Evolutionary conservation across 371 early-diverging fungal genomes (phyloP).

Genomic region (Mortierella sp.): DNA sequence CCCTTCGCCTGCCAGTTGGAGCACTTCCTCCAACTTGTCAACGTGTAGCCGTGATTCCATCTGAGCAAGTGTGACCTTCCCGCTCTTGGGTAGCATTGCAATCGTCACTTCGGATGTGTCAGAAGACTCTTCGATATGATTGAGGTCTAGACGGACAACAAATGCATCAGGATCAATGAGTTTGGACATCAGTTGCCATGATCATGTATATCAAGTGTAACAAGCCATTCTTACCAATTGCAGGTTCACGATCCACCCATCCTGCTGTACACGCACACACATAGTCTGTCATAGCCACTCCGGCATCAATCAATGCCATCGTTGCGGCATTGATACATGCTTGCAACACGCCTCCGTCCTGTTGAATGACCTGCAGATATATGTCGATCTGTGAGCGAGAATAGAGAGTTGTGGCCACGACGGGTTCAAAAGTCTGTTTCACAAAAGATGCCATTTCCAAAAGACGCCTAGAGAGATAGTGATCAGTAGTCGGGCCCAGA

Average conservation of each 20-base stretch:
- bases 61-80: constrained; percentile 83
- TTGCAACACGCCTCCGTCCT: constrained; percentile 91
- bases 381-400: constrained; percentile 94
- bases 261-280: constrained; percentile 96
- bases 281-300: constrained; percentile 96
- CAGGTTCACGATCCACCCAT: constrained; percentile 81
- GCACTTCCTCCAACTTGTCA: constrained; percentile 82
- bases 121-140: constrained; percentile 87
- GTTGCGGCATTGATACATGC: constrained; percentile 94
- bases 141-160: constrained; percentile 71
- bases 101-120: constrained; percentile 92
- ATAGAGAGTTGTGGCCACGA: constrained; percentile 78
- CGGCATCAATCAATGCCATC: constrained; percentile 96
- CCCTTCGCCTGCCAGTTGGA: constrained; percentile 84
- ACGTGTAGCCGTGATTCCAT: constrained; percentile 91
- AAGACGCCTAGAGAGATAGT: constrained; percentile 66
- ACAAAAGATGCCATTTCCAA: constrained; percentile 87
- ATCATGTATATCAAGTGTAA: no score
- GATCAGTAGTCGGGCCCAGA: no score
- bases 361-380: constrained; percentile 90
- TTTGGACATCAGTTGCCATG: no score
- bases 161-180: background rate
- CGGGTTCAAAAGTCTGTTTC: constrained; percentile 92
- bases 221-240: constrained; percentile 67
- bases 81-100: constrained; percentile 85